Conservation (phyloP, 163 green algal species). For the Botryococcus braunii region DNA sequence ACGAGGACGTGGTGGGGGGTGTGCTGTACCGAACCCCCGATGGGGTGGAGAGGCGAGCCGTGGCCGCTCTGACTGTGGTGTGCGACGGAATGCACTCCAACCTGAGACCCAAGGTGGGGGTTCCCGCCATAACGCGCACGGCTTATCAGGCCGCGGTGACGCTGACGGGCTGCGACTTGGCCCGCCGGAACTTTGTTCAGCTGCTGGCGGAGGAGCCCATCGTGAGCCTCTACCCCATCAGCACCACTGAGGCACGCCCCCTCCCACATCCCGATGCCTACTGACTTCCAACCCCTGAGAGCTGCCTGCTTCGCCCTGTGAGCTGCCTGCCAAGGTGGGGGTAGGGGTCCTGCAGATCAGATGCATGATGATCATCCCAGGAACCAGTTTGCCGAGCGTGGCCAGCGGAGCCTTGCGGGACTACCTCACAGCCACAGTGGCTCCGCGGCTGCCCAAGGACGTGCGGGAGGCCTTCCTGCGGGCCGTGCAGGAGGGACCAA, state of each 20-base stretch:
- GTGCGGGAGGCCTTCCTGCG: slow-evolving; percentile 63
- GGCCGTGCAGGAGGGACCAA: slow-evolving; percentile 55
- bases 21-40: slow-evolving; percentile 64
- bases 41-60: slow-evolving; percentile 40
- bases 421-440: slow-evolving; percentile 41
- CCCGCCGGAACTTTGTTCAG: too few relatives aligned
- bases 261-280: too few relatives aligned
- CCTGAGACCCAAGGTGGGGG: slow-evolving; percentile 52
- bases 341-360: slow-evolving; percentile 50
- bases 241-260: too few relatives aligned
- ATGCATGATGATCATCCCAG: slow-evolving; percentile 90
- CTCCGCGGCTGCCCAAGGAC: too few relatives aligned
- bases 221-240: too few relatives aligned
- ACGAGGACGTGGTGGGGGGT: slow-evolving; percentile 61
- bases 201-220: too few relatives aligned
- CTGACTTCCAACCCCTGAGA: too few relatives aligned
- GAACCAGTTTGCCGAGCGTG: slow-evolving; percentile 52
- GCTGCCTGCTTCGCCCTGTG: too few relatives aligned
- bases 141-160: too few relatives aligned
- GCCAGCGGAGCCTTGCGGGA: slow-evolving; percentile 32
- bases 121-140: too few relatives aligned
- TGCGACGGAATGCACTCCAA: slow-evolving; percentile 97
- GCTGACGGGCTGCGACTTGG: too few relatives aligned
- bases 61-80: slow-evolving; percentile 83
- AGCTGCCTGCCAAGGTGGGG: too few relatives aligned